These are phyloP conservation scores for Trichothecium roseum DNA, from an alignment of 2,329 filamentous ascomycete species.

Conservation along the genomic window DNA sequence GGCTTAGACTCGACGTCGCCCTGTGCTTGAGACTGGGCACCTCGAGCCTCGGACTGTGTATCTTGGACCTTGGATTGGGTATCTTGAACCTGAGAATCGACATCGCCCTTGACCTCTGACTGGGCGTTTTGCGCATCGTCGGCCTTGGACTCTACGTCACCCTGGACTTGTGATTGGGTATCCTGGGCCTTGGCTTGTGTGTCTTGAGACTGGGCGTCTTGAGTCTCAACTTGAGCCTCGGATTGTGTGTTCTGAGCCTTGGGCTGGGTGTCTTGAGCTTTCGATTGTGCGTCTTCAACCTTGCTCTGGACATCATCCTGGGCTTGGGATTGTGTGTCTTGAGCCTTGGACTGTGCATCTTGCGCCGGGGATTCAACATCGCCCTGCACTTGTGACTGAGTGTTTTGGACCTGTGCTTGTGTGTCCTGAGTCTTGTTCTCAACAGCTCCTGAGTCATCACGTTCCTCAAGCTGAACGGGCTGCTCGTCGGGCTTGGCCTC, in stretches of 20 bases:
- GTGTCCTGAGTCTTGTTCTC: conserved; percentile 7
- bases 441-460: conserved; percentile 2
- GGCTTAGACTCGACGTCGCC: too few relatives aligned
- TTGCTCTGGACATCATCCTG: not conserved
- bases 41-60: too few relatives aligned
- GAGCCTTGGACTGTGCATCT: conserved; percentile 2
- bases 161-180: conserved; percentile 1
- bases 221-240: too few relatives aligned
- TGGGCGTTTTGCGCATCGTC: conserved; percentile 2
- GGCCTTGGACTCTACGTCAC: not conserved
- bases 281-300: not conserved
- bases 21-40: too few relatives aligned
- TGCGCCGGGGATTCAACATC: conserved; percentile 3
- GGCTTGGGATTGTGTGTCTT: not conserved
- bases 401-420: conserved; percentile 1
- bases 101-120: not conserved
- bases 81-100: not conserved
- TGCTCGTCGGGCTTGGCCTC: conserved; percentile 6
- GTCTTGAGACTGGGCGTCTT: too few relatives aligned
- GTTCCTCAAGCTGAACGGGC: conserved; percentile 5
- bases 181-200: too few relatives aligned
- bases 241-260: too few relatives aligned
- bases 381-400: not conserved
- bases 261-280: not conserved
- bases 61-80: not conserved